Base-by-base conservation (phyloP, 2,329 filamentous ascomycete genomes). In the Aureobasidium sp. region DNA sequence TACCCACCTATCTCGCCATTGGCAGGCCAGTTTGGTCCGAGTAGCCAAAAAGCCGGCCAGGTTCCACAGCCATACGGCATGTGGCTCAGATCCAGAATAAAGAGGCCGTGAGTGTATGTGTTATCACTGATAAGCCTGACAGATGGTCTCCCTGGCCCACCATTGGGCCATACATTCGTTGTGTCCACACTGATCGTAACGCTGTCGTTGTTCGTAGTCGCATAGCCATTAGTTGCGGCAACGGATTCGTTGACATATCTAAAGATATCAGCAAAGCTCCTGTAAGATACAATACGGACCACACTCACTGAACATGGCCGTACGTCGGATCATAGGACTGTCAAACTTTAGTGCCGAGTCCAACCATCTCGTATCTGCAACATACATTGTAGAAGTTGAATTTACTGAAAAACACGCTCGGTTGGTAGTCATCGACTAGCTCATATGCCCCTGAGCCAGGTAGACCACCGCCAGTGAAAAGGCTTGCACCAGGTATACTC, bases 1-100 rank as follows among this genome's bases (percentile, higher is more conserved):
- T 4, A 65, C 69, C 32, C 43, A 70, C 69, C 70, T 50, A 72
- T 71, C 57, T 73, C 70, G n/a, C 70, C 73, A 59, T 69, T 70
- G 36, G 51, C 53, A 10, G 70, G 72, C 72, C 73, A 73, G 56
- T 70, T 79, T 15, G 86, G 86, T n/a, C 74, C 75, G 24, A 74
- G 65, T 5, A 74, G 69, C 75, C 76, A 77, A 60, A 74, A 75
- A 1, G 74, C 73, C 2, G 76, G 75, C 75, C 76, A 77, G 12
- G 72, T 74, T 9, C 74, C 74, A 66, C 73, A 75, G 4, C 72
- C 71, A 32, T 62, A 68, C 0, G 75, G 74, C 71, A 75, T 75
- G 63, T 76, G 74, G 7, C 63, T 66, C 9, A 74, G 62, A 61
- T 76, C 73, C 26, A 76, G 66, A 39, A 76, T 67, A 67, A 76